Conservation (phyloP, 495 filamentous ascomycete species). For the Neohortaea acidophila region DNA sequence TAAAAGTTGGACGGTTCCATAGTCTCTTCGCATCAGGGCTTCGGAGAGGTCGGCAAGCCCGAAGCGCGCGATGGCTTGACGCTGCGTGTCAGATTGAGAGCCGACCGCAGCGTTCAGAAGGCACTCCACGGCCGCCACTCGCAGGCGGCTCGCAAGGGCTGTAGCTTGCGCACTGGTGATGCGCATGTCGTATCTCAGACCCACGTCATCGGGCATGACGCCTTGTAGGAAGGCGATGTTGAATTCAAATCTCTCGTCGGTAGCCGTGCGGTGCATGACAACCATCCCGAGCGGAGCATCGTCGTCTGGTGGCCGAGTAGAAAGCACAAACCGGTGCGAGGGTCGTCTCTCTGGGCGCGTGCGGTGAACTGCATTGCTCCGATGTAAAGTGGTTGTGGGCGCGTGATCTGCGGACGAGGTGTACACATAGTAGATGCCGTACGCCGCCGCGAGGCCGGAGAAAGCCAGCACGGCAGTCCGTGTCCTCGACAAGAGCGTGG, state of each 20-base stretch:
- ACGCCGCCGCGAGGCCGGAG: constrained; percentile 17
- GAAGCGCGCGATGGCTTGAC: too few relatives aligned
- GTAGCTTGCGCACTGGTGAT: too few relatives aligned
- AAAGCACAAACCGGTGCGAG: not conserved
- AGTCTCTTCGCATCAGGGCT: too few relatives aligned
- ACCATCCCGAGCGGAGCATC: not conserved
- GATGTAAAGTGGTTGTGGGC: constrained; percentile 27
- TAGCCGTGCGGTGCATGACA: not conserved
- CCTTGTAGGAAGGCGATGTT: not conserved
- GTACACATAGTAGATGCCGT: constrained; percentile 19
- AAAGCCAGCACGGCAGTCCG: constrained; percentile 16
- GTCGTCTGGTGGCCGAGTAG: not conserved
- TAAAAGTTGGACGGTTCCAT: too few relatives aligned
- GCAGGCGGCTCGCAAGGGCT: too few relatives aligned
- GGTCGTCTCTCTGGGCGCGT: constrained; percentile 1
- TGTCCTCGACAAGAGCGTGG: too few relatives aligned
- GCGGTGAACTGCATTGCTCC: constrained; percentile 45
- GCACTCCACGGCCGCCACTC: too few relatives aligned
- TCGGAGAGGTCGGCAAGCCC: too few relatives aligned
- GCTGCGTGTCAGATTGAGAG: too few relatives aligned
- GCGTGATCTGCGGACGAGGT: not conserved
- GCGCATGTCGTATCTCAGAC: not conserved
- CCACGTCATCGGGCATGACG: not conserved
- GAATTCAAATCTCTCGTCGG: too few relatives aligned
- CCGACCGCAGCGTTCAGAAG: too few relatives aligned